Percentiles rank a stretch among this genome's conserved stretches.
Conservation (phyloP, 2,329 filamentous ascomycete genomes). For the Epichloe gansuensis region DNA sequence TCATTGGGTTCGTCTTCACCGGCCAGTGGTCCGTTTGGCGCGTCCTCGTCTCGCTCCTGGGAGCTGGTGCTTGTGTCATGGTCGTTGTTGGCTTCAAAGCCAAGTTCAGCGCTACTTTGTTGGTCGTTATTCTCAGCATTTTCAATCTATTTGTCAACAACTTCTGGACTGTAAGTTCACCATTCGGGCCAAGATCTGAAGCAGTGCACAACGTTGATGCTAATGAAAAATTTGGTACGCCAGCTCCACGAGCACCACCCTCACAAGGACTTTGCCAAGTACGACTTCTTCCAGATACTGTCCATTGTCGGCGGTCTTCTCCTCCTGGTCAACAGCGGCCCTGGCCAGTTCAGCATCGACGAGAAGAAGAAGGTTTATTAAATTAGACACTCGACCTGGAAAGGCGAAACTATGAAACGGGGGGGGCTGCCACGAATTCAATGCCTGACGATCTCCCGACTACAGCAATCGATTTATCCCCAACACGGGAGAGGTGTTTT, state of each 20-base stretch:
- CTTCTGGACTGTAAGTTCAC: slow-evolving; percentile 84
- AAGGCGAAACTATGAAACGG: background rate
- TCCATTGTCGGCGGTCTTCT: slow-evolving; percentile 96
- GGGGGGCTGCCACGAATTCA: slow-evolving; percentile 1
- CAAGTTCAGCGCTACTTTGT: slow-evolving; percentile 92
- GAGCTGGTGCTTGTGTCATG: slow-evolving; percentile 90
- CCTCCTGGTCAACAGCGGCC: slow-evolving; percentile 95
- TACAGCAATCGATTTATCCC: background rate
- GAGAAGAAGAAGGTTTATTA: slow-evolving; percentile 99
- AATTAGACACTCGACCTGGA: background rate
- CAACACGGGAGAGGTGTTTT: background rate
- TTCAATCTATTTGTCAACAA: slow-evolving; percentile 99
- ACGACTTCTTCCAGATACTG: slow-evolving; percentile 99
- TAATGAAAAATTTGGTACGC: background rate
- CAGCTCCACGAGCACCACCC: slow-evolving; percentile 95
- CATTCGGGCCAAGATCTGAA: background rate
- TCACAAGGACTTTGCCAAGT: slow-evolving; percentile 99
- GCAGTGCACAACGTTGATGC: background rate
- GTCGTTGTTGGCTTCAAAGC: slow-evolving; percentile 99
- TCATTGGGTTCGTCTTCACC: slow-evolving; percentile 90
- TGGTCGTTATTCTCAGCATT: slow-evolving; percentile 87
- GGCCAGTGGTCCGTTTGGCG: slow-evolving; percentile 87
- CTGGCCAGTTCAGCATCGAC: slow-evolving; percentile 93
- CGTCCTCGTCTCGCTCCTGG: slow-evolving; percentile 70
- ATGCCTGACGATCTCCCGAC: slow-evolving; percentile 6